Base-by-base conservation (phyloP, 140 eudicot genomes). In the Oenanthe javanica region DNA sequence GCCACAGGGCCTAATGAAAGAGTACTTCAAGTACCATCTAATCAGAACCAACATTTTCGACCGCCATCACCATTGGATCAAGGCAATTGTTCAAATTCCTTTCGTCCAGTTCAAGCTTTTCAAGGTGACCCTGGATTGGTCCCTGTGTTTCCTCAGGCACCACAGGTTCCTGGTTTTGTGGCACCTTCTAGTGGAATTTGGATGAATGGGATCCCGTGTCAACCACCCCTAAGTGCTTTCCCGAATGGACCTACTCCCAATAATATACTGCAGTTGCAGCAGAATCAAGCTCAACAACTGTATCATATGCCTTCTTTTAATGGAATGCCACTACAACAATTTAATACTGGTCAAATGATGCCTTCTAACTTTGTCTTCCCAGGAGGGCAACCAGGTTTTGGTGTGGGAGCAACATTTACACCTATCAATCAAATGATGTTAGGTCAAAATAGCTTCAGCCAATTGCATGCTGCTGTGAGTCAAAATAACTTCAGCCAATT, bases 251-350 rank as follows among this genome's bases (percentile, higher is more conserved):
- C 78, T 50, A 82, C 86, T 13, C 40, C 76, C 43, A 83, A 79
- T 18, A 78, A 81, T 27, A 82, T 84, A 72, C 85, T 85, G 0
- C 87, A 89, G 86, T 73, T 87, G 86, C 97, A 83, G 79, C 93
- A 75, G 66, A 87, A 79, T 51, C 84, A 76, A 70, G n/a, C n/a
- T n/a, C n/a, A n/a, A n/a, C 93, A 23, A 64, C 43, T 43, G 7
- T 64, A 64, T 64, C 72, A 87, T 81, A 85, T 84, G 83, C 84
- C 87, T 81, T 11, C 79, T 21, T 87, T 80, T 31, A 82, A 78
- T 76, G 77, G 80, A 42, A 46, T 75, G 47, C 79, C 86, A 3
- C 84, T 89, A 70, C 97, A 89, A 79, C 97, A 94, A 54, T 87
- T 88, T 18, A 81, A 81, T 80, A 18, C 74, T 47, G 83, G 87